Conservation (phyloP, 148 eudicot species). For the Cornus florida region DNA sequence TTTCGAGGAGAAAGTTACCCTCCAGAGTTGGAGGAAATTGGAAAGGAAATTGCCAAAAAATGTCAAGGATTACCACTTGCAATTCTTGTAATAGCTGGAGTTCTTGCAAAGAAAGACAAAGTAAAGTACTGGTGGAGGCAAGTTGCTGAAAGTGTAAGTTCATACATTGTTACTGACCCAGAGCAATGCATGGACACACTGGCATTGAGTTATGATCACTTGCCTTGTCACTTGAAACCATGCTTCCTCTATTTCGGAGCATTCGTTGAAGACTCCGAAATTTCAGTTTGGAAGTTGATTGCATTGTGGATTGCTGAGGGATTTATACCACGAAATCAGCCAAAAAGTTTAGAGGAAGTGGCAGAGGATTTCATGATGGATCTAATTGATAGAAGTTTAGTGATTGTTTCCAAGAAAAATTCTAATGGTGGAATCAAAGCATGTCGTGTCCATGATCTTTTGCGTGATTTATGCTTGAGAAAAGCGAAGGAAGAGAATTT, state of each 20-base stretch:
- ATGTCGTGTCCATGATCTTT: conserved; percentile 37
- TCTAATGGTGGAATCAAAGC: conserved; percentile 19
- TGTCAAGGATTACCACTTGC: too few species aligned
- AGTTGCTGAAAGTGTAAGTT: conserved; percentile 14
- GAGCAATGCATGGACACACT: conserved; percentile 16
- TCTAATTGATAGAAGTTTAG: not conserved
- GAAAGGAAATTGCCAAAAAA: conserved; percentile 12
- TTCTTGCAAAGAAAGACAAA: too few species aligned
- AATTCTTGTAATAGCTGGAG: too few species aligned
- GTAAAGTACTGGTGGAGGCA: conserved; percentile 6
- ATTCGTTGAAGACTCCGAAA: not conserved
- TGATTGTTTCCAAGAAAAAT: conserved; percentile 12
- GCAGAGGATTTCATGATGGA: too few species aligned
- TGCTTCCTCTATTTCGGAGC: conserved; percentile 42
- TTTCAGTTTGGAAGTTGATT: conserved; percentile 17
- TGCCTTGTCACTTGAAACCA: conserved; percentile 28
- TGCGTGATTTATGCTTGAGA: not conserved
- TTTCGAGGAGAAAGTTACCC: conserved; percentile 19
- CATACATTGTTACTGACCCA: not conserved
- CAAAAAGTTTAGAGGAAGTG: not conserved
- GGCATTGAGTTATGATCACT: conserved; percentile 23
- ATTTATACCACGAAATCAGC: conserved; percentile 1
- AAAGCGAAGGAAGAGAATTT: conserved; percentile 28
- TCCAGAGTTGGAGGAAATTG: not conserved
- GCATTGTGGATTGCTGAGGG: conserved; percentile 44